Evolutionary conservation across 139 green algal species (phyloP), one percentile per base, ranked within the genome.

Genomic region (Chlamydomonas incerta): DNA sequence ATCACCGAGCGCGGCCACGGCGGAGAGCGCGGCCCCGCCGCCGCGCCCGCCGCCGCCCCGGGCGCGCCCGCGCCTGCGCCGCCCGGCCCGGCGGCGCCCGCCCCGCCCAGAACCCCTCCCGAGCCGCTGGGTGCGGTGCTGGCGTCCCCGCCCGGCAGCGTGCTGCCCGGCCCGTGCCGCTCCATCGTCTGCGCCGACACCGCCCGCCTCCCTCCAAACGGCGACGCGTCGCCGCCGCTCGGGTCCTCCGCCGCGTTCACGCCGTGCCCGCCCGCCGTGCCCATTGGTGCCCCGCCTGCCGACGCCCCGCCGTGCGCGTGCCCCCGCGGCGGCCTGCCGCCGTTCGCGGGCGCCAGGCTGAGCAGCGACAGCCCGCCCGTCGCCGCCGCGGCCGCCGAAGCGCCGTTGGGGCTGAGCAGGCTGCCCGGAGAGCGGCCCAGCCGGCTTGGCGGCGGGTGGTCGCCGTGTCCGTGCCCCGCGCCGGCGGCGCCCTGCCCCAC

Each of bases 171-270:
- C 20, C 60, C 29, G n/a, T 81, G 15, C 24, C 83, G 47, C 6
- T 62, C 50, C 11, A 47, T 26, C 0, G 83, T 84, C 41, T 89
- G 75, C 14, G 85, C 85, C 3, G 85, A 89, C 23, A 85, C 21
- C 24, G 85, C 85, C 17, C 85, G 66, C 8, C 80, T 68, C 34
- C 68, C 46, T 13, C 80, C 80, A 8, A 86, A 77, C 17, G 80
- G 63, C 41, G 60, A 66, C 23, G 26, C 60, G 35, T 74, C 67
- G 69, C 57, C 81, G 68, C 66, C 46, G 41, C 24, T 47, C 26
- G 21, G 11, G 17, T 74, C 77, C 15, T 84, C 60, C 13, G 26
- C n/a, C 34, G 33, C 47, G 10, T 14, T 28, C 23, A 33, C 62
- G 62, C 47, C 60, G 57, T 20, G 29, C 3, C 41, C 74, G 31